Evolutionary conservation across 176 grass and related monocot genomes (phyloP), one percentile per base, ranked within the genome.

Genomic region (Panicum miliaceum): DNA sequence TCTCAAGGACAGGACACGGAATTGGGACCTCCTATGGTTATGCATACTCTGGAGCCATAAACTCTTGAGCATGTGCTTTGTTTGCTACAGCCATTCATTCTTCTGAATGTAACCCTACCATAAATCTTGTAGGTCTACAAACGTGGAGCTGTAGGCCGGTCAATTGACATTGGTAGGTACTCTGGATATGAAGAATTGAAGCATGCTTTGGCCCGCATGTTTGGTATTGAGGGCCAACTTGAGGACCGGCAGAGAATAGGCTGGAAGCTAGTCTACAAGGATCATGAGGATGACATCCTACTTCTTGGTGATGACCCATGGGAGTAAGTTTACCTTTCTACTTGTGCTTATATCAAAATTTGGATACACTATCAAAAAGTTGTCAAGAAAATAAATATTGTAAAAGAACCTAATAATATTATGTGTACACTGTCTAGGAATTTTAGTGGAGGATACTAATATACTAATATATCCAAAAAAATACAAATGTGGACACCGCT

Each of bases 251-350:
- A 95, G 35, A 90, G 88, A 91, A 90, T 94, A 57, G 97, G 97
- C n/a, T 99, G 97, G 97, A 99, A 99, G 68, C 84, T 99, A 64
- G 97, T 99, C 76, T 99, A 96, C 78, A 91, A 85, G 71, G 97
- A 99, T 92, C 97, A 94, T 65, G 97, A 99, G 79, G 90, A 84
- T 8, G 97, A 99, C 37, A 90, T 99, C 23, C 88, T 99, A 61
- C 93, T 99, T 80, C 91, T 99, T 0, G 97, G 97, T 2, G 97
- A 99, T 51, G 97, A 99, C 62, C 97, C 97, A 67, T 99, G 97
- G 97, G 97, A 99, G 97, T 99, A 96, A 87, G 97, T 91, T 75
- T 45, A 16, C 58, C 46, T 75, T 77, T 71, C 41, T 43, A 37
- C 43, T 56, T 45, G 29, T 64, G 64, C 56, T 70, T 52, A 43